Percentiles rank a stretch among this genome's conserved stretches.
These are phyloP conservation scores for Yarrowia galli DNA, from an alignment of 1,139 yeast genomes.

Conservation along the genomic window DNA sequence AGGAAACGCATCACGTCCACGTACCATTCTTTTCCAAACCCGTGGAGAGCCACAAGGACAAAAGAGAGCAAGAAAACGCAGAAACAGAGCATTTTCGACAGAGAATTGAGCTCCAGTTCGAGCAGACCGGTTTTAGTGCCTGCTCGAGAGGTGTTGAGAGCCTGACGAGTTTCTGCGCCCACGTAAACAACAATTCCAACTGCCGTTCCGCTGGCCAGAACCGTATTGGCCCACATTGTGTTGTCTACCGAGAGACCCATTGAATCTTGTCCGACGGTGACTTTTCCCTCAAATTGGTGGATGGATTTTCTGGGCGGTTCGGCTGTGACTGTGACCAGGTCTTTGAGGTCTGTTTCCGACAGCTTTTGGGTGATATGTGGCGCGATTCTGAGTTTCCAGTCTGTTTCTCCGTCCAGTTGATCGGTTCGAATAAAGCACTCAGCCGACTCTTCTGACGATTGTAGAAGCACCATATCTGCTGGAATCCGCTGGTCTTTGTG, in stretches of 20 bases:
- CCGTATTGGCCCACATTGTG: slow-evolving; percentile 98
- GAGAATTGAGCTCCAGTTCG: slow-evolving; percentile 86
- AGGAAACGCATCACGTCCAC: slow-evolving; percentile 87
- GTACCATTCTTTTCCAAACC: slow-evolving; percentile 82
- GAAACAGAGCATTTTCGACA: slow-evolving; percentile 86
- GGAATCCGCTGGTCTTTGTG: slow-evolving; percentile 89
- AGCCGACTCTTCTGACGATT: slow-evolving; percentile 80
- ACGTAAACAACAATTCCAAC: slow-evolving; percentile 89
- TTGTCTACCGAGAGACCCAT: slow-evolving; percentile 84
- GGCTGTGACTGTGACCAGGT: slow-evolving; percentile 64
- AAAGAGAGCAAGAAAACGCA: slow-evolving; percentile 83
- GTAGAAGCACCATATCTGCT: slow-evolving; percentile 86
- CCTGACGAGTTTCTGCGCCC: slow-evolving; percentile 92
- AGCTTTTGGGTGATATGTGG: slow-evolving; percentile 71
- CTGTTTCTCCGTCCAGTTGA: slow-evolving; percentile 98
- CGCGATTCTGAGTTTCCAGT: slow-evolving; percentile 89
- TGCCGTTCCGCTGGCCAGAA: slow-evolving; percentile 90
- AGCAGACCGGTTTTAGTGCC: slow-evolving; percentile 91
- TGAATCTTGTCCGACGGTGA: slow-evolving; percentile 62
- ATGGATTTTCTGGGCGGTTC: slow-evolving; percentile 84
- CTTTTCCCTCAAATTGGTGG: slow-evolving; percentile 78
- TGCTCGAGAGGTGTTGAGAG: slow-evolving; percentile 86
- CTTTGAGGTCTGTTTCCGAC: slow-evolving; percentile 56
- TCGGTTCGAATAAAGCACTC: slow-evolving; percentile 96
- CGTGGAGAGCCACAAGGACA: slow-evolving; percentile 78